Evolutionary conservation across 352 stramenopile species (phyloP), one percentile per base, ranked within the genome.

Genomic region (Globisporangium polare): DNA sequence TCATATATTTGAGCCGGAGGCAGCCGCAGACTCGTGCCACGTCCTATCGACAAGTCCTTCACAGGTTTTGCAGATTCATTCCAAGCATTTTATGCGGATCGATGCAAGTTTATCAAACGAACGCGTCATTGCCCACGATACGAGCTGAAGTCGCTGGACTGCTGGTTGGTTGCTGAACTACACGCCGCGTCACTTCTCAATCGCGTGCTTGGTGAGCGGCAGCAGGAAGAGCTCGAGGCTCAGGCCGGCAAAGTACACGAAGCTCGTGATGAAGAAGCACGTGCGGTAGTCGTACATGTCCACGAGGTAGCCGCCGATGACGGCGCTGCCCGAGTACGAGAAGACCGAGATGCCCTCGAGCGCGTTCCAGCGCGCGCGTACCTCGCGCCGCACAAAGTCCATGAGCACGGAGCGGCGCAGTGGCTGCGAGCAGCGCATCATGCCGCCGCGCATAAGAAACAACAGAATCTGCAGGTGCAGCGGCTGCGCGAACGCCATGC

Each of bases 381-480:
- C 24, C 17, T 66, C 52, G 20, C 60, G 47, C 3, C 56, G 80
- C 39, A 93, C 84, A 63, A 80, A 86, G 59, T 93, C 84, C 84
- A 93, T 93, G 50, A 93, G 65, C 15, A 93, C 74, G 13, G 84
- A 91, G 2, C 81, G 81, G 31, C 84, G 80, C 45, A 93, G 66
- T 29, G 84, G 84, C 66, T 93, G 81, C 29, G 84, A 93, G 58
- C 84, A 93, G 39, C 84, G 81, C 84, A 93, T 93, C 77, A 90
- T 90, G 26, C 84, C 84, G 22, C 81, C 81, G 46, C 84, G 80
- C 69, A 91, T 77, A 29, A 90, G 70, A 58, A 93, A 93, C 20
- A 93, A 60, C 39, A 73, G 59, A 45, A 93, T 80, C 68, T 93
- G 78, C 8, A 89, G 54, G 24, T 29, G 53, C 51, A 90, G 64